These are phyloP conservation scores for Termitomyces sp. DNA, from an alignment of 768 basidiomycete genomes.

Conservation along the genomic window DNA sequence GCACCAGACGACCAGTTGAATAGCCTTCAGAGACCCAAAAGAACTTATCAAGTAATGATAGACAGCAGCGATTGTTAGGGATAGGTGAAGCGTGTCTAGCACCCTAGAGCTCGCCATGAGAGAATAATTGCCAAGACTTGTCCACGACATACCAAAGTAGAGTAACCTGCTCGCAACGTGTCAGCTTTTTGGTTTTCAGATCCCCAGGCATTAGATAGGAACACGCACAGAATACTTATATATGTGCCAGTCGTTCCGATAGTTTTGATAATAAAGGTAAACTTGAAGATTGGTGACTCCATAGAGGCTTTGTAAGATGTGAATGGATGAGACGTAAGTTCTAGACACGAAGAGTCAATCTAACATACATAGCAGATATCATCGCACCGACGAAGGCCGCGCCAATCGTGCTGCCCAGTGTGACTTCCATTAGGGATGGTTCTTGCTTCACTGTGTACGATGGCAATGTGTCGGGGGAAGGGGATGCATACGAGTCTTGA, in stretches of 20 bases:
- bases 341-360: too few species aligned
- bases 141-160: slow-evolving; percentile 15
- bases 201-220: not conserved
- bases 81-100: slow-evolving; percentile 23
- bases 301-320: slow-evolving; percentile 11
- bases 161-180: slow-evolving; percentile 12
- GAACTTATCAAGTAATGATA: slow-evolving; percentile 24
- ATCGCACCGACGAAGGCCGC: slow-evolving; percentile 25
- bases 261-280: slow-evolving; percentile 20
- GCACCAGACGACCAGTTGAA: slow-evolving; percentile 11
- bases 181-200: not conserved
- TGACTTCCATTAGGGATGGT: not conserved
- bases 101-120: slow-evolving; percentile 5
- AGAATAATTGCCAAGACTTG: not conserved
- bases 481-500: not conserved
- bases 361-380: slow-evolving; percentile 26
- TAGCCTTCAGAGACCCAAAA: slow-evolving; percentile 19
- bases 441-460: not conserved
- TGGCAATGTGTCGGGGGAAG: not conserved
- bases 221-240: slow-evolving; percentile 19
- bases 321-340: not conserved
- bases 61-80: slow-evolving; percentile 21
- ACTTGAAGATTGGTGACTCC: slow-evolving; percentile 21
- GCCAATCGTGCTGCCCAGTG: slow-evolving; percentile 25
- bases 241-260: slow-evolving; percentile 18